Evolutionary conservation across 352 stramenopile genomes (phyloP).

Genomic region (Phytophthora citrophthora): DNA sequence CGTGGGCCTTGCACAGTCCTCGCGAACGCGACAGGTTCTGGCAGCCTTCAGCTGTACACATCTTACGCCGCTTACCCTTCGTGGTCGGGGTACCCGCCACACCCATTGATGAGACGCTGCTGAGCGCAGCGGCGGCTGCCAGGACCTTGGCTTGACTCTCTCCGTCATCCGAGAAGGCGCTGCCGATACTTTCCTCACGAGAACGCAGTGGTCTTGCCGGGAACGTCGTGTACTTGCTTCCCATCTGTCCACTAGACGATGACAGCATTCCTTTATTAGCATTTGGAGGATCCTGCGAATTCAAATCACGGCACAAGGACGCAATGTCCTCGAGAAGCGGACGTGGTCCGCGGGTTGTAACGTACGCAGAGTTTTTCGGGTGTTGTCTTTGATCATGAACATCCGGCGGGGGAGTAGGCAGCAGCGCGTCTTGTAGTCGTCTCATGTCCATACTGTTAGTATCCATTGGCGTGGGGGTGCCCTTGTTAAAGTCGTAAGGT

Average conservation of each 20-base stretch:
- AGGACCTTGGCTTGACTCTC: conserved; percentile 37
- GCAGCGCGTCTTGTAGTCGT: conserved; percentile 75
- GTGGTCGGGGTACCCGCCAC: conserved; percentile 18
- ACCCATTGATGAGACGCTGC: conserved; percentile 36
- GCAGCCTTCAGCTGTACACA: conserved; percentile 80
- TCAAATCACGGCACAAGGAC: conserved; percentile 79
- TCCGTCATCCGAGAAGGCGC: conserved; percentile 37
- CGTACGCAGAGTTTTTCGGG: conserved; percentile 68
- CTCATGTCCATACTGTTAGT: conserved; percentile 67
- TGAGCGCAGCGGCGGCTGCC: conserved; percentile 33
- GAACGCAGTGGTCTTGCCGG: conserved; percentile 30
- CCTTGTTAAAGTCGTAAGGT: conserved; percentile 81
- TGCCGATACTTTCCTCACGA: conserved; percentile 40
- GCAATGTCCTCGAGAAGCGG: conserved; percentile 80
- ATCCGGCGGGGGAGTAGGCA: conserved; percentile 72
- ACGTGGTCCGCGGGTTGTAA: conserved; percentile 50
- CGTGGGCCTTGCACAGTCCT: conserved; percentile 82
- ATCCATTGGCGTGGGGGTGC: conserved; percentile 76
- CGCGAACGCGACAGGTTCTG: conserved; percentile 79
- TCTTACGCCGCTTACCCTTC: conserved; percentile 80
- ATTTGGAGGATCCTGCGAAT: conserved; percentile 62
- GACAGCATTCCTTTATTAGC: conserved; percentile 32
- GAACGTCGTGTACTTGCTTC: conserved; percentile 31
- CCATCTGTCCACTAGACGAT: conserved; percentile 31
- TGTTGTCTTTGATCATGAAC: conserved; percentile 65